Evolutionary conservation across 805 yeast genomes (phyloP).

Genomic region (Kodamaea fukazawae): DNA sequence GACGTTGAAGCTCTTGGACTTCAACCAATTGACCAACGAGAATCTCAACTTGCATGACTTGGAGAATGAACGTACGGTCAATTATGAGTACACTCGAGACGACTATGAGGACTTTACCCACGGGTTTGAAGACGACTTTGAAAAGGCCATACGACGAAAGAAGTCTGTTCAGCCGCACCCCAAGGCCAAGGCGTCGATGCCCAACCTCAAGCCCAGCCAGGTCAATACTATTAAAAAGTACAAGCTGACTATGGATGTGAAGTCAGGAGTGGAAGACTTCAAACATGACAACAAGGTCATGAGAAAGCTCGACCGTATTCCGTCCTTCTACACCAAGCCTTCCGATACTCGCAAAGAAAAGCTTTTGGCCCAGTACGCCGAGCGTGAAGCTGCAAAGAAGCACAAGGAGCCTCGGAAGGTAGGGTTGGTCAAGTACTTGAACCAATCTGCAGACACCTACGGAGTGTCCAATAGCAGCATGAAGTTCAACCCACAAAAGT

Average conservation of each 20-base stretch:
- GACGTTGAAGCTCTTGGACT: slow-evolving; percentile 32
- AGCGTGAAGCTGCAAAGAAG: slow-evolving; percentile 5
- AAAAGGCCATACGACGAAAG: slow-evolving; percentile 2
- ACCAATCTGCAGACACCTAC: slow-evolving; percentile 12
- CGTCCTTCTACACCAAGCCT: slow-evolving; percentile 33
- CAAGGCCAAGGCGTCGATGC: slow-evolving; percentile 20
- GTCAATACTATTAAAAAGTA: slow-evolving; percentile 23
- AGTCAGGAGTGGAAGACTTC: slow-evolving; percentile 14
- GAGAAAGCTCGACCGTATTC: slow-evolving; percentile 38
- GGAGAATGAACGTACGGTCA: slow-evolving; percentile 34
- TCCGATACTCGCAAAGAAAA: slow-evolving; percentile 19
- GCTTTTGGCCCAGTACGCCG: slow-evolving; percentile 28
- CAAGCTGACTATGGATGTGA: slow-evolving; percentile 33
- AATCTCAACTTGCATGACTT: slow-evolving; percentile 18
- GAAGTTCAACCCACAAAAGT: slow-evolving; percentile 51
- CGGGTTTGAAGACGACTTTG: slow-evolving; percentile 29
- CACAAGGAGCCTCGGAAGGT: slow-evolving; percentile 16
- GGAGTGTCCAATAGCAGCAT: slow-evolving; percentile 32
- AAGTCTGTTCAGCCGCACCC: slow-evolving; percentile 1
- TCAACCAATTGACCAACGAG: slow-evolving; percentile 13
- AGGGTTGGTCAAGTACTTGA: slow-evolving; percentile 32
- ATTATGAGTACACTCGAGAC: slow-evolving; percentile 36
- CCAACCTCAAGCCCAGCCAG: slow-evolving; percentile 14
- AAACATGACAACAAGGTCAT: slow-evolving; percentile 35
- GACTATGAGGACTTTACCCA: slow-evolving; percentile 37